Base-by-base conservation (phyloP, 1,139 yeast genomes). In the Saccharomycopsis phalli region DNA sequence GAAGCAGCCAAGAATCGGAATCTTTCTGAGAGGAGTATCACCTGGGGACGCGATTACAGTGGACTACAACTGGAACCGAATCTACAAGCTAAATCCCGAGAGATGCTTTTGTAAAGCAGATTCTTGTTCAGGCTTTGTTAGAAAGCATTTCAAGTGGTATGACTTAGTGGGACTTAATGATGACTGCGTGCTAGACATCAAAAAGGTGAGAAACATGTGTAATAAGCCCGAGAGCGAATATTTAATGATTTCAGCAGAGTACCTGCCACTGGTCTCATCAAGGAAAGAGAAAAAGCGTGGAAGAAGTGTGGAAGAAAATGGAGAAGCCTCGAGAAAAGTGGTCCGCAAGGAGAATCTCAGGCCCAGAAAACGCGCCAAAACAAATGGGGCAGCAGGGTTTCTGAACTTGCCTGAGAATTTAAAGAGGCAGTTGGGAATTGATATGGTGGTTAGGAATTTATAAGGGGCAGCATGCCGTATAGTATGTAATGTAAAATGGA, bases 371-470 rank as follows among this genome's bases (percentile, higher is more conserved):
- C 17, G 6, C 16, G 13, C 19, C 10, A 18, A 10, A 11, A 43
- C 47, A 10, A 43, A 43, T 28, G 47, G 47, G 11, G 18, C 42
- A 4, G 38, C 36, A 8, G 37, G 38, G 10, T 43, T 43, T 21
- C 23, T 27, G 13, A 21, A 13, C 10, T 27, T 43, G 8, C 47
- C 47, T 2, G 29, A 17, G 3, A 40, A 32, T 17, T 29, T 43
- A 2, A 26, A 40, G 22, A 37, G 25, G 21, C 44, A 36, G 19
- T 34, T 43, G 29, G 41, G 37, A 14, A 43, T 43, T 6, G 47
- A 43, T 34, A 43, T 43, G 47, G 47, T 38, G 38, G 42, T 34
- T 28, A 28, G 31, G 38, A 38, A 30, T 16, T 20, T 30, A 13
- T 30, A 30, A 16, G 7, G n/a, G 11, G 16, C 11, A 14, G 16